These are phyloP conservation scores for Globisporangium abappressorium DNA, from an alignment of 352 stramenopile genomes.

Conservation along the genomic window DNA sequence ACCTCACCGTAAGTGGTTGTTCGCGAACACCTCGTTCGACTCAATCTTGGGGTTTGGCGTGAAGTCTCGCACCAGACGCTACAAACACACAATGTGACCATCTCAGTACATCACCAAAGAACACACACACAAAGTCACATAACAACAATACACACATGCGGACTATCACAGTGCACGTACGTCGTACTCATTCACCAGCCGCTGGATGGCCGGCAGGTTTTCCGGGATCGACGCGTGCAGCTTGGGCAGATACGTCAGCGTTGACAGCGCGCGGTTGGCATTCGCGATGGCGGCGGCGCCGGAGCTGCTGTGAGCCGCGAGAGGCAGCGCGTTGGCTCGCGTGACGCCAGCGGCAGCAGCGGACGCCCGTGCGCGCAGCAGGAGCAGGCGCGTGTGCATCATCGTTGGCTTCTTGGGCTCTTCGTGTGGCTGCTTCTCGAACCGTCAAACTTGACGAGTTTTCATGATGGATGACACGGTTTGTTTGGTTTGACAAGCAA, in stretches of 20 bases:
- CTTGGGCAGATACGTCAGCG: conserved; percentile 45
- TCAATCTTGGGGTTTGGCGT: conserved; percentile 33
- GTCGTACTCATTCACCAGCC: conserved; percentile 47
- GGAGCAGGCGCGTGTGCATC: background rate
- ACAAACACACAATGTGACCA: background rate
- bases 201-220: conserved; percentile 37
- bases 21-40: conserved; percentile 67
- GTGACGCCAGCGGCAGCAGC: background rate
- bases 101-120: background rate
- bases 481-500: background rate
- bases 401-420: background rate
- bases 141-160: background rate
- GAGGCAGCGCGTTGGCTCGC: background rate
- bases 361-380: background rate
- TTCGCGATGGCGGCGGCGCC: background rate
- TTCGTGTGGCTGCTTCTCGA: background rate
- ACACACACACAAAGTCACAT: background rate
- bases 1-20: conserved; percentile 60
- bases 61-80: conserved; percentile 47
- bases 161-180: conserved; percentile 15
- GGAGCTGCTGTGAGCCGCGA: background rate
- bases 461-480: background rate
- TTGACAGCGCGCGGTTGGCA: conserved; percentile 23
- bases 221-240: conserved; percentile 44
- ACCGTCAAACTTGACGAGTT: background rate